A percentile compares a stretch with the other conserved stretches of the same genome.
phyloP scores from a whole-genome alignment of 768 basidiomycete genomes.

The Tylopilus rubrobrunneus region DNA sequence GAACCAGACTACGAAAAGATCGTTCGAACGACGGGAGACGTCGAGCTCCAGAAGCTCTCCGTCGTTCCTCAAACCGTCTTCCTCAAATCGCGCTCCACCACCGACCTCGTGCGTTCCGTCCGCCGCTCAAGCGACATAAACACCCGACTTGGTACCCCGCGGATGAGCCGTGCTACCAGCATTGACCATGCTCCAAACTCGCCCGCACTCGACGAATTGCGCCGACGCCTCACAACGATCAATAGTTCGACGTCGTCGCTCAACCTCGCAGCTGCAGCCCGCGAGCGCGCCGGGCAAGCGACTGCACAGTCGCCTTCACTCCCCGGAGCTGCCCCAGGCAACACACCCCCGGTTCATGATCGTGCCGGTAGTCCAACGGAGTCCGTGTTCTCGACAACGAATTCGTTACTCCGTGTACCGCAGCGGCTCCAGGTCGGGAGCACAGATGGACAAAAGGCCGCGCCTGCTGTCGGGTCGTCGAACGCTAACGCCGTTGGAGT shows the following conservation, averaged over 20 bases:
- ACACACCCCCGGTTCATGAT: conserved; percentile 31
- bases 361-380: conserved; percentile 80
- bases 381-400: conserved; percentile 69
- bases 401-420: conserved; percentile 55
- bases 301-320: conserved; percentile 11
- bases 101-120: conserved; percentile 38
- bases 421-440: conserved; percentile 69
- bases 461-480: conserved; percentile 38
- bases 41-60: conserved; percentile 83
- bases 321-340: neutral
- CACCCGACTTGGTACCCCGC: conserved; percentile 49
- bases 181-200: conserved; percentile 27
- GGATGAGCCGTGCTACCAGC: conserved; percentile 45
- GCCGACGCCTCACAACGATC: too few relatives aligned
- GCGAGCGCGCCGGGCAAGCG: conserved; percentile 40
- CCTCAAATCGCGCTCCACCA: conserved; percentile 46
- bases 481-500: conserved; percentile 79
- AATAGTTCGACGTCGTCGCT: conserved; percentile 69
- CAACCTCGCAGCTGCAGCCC: conserved; percentile 38
- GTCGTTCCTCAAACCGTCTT: conserved; percentile 92
- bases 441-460: conserved; percentile 73
- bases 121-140: conserved; percentile 41
- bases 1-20: conserved; percentile 63
- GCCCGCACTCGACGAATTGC: too few relatives aligned
- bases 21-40: conserved; percentile 59